A percentile compares a stretch with the other conserved stretches of the same genome.
Evolutionary conservation across 2,329 filamentous ascomycete genomes (phyloP).

Genomic region (Phyllosticta paracitricarpa): DNA sequence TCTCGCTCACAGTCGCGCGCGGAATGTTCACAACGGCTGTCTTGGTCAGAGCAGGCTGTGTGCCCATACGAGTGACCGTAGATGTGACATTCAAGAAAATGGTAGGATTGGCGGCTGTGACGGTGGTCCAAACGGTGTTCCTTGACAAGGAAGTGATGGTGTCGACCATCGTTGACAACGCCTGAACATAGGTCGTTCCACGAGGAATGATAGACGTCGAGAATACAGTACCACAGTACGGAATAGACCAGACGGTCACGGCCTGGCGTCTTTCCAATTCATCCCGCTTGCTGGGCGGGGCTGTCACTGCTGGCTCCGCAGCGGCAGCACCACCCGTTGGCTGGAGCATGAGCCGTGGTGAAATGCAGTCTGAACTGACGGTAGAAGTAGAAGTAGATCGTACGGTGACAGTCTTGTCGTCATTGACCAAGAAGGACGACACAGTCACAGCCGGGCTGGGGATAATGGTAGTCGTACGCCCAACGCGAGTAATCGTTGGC

Average conservation of each 20-base stretch:
- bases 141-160: background rate
- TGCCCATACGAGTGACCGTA: background rate
- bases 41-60: background rate
- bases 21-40: background rate
- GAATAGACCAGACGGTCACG: background rate
- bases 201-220: slow-evolving; percentile 2
- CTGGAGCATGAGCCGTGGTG: background rate
- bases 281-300: background rate
- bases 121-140: background rate
- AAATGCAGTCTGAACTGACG: background rate
- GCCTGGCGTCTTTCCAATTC: background rate
- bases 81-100: background rate
- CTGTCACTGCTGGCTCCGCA: background rate
- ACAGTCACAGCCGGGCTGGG: slow-evolving; percentile 1
- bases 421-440: background rate
- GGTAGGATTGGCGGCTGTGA: background rate
- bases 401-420: background rate
- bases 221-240: slow-evolving; percentile 1
- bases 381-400: background rate
- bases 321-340: background rate
- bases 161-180: slow-evolving; percentile 1
- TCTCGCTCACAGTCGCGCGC: background rate
- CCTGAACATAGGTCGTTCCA: background rate
- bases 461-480: background rate
- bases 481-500: background rate